Conservation (phyloP, 345 rosid species). For the Brassica napus region Da-Ae NC_063450.1:9499001-9499500, state of each 20-base stretch:
- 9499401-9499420: background rate
- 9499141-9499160: slow-evolving; percentile 96
- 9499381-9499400: background rate
- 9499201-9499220: slow-evolving; percentile 96
- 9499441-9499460: slow-evolving; percentile 95
- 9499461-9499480: slow-evolving; percentile 98
- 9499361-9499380: background rate
- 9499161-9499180: slow-evolving; percentile 98
- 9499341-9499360: slow-evolving; percentile 51
- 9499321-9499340: slow-evolving; percentile 96
- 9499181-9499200: slow-evolving; percentile 99
- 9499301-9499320: slow-evolving; percentile 99
- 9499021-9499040: slow-evolving; percentile 98
- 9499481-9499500: slow-evolving; percentile 89
- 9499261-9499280: slow-evolving; percentile 97
- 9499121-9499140: slow-evolving; percentile 41
- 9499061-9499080: slow-evolving; percentile 8
- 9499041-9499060: slow-evolving; percentile 77
- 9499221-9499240: slow-evolving; percentile 88
- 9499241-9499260: slow-evolving; percentile 94
- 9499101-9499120: background rate
- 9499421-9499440: slow-evolving; percentile 86
- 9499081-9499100: background rate
- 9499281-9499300: slow-evolving; percentile 97
- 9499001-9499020: slow-evolving; percentile 99